Percentiles rank a stretch among this genome's conserved stretches.
Evolutionary conservation across 78 protist species (phyloP).

Genomic region (Dictyostelium capitatum): DNA sequence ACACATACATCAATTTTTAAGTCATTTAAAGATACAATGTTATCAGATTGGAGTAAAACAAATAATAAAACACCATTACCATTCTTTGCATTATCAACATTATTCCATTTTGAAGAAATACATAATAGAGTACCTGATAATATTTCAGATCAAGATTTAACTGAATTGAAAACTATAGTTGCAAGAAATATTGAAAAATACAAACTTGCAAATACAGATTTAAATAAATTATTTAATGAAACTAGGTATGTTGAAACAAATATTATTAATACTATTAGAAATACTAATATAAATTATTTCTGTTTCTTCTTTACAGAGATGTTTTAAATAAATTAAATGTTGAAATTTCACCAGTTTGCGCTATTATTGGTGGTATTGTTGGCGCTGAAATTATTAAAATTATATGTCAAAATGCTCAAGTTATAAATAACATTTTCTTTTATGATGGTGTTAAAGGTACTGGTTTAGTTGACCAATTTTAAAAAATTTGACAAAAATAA

Average conservation of each 20-base stretch:
- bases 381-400: slow-evolving; percentile 80
- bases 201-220: neutral
- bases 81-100: slow-evolving; percentile 3
- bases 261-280: neutral
- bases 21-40: neutral
- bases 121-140: slow-evolving; percentile 2
- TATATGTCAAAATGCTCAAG: slow-evolving; percentile 48
- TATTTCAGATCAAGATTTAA: neutral
- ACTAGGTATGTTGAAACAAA: slow-evolving; percentile 1
- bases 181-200: neutral
- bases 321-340: neutral
- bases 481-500: neutral
- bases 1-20: neutral
- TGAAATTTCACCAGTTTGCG: slow-evolving; percentile 80
- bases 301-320: neutral
- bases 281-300: too few species aligned
- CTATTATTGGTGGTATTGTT: slow-evolving; percentile 81
- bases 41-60: slow-evolving; percentile 7
- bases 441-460: slow-evolving; percentile 48
- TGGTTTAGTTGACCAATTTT: slow-evolving; percentile 52
- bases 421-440: slow-evolving; percentile 64
- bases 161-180: neutral
- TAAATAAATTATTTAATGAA: neutral
- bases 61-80: slow-evolving; percentile 1
- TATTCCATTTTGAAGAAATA: slow-evolving; percentile 9